phyloP scores from a whole-genome alignment of 768 basidiomycete species.

The Kwoniella dendrophila region DNA sequence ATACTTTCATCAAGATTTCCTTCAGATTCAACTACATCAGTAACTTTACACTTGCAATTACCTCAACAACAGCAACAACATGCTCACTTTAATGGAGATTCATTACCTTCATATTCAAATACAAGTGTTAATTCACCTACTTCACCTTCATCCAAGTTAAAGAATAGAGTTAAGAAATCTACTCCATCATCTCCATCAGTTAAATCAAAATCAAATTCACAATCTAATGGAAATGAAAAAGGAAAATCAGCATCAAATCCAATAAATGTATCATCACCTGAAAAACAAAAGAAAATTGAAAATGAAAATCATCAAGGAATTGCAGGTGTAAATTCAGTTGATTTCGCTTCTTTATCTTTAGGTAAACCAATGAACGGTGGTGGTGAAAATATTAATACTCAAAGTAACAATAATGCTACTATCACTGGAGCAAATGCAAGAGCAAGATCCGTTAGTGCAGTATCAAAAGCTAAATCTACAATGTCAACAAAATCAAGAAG shows the following conservation, averaged over 20 bases:
- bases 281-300: neutral
- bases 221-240: neutral
- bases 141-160: constrained; percentile 51
- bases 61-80: constrained; percentile 37
- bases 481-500: constrained; percentile 41
- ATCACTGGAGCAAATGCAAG: constrained; percentile 31
- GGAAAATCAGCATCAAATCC: neutral
- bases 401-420: constrained; percentile 26
- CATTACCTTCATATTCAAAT: constrained; percentile 59
- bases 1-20: constrained; percentile 77
- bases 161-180: constrained; percentile 7
- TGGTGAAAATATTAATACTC: too few species aligned
- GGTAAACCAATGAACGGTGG: too few species aligned
- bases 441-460: constrained; percentile 13
- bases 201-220: constrained; percentile 5
- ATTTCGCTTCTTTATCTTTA: neutral
- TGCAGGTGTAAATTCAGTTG: neutral
- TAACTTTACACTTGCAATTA: constrained; percentile 52
- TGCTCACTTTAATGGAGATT: constrained; percentile 55
- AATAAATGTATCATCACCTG: neutral
- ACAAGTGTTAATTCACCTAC: constrained; percentile 45
- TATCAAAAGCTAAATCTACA: constrained; percentile 33
- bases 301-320: neutral
- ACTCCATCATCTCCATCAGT: constrained; percentile 3
- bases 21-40: constrained; percentile 39